Evolutionary conservation across 768 basidiomycete species (phyloP), one percentile per base, ranked within the genome.

Genomic region (Rhodocollybia butyracea): DNA sequence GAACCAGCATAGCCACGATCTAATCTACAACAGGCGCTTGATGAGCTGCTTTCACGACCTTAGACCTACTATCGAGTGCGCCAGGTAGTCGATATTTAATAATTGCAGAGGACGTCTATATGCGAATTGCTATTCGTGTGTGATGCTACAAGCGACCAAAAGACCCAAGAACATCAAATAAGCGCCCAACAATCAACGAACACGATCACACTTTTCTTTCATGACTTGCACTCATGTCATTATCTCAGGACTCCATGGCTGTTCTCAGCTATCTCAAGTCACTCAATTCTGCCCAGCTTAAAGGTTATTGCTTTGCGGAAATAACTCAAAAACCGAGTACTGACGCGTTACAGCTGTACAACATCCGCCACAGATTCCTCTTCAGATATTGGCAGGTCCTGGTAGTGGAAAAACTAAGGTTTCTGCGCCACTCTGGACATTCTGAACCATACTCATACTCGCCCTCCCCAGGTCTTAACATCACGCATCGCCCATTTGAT

Each of bases 341-440:
- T 56, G 55, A 56, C 34, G 30, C 8, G 46, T 31, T 46, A 46
- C 51, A 91, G 90, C 90, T 55, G 89, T 90, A 7, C 73, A 78
- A 51, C 84, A 86, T 65, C 71, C 80, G 3, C 85, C 87, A 11
- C 58, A 74, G 19, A 67, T 77, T 39, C 86, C 90, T 1, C 70
- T 91, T 5, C 91, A 94, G 68, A 90, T 94, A 43, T 73, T 94
- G 1, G 91, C 90, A 39, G 91, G 91, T 8, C 91, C 91, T 13
- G 81, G 80, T 1, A 80, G 88, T 62, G 90, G 88, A 22, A 88
- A 88, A 66, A 88, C 86, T 0, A 85, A 80, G 68, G 84, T 73
- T 51, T 10, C 21, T 19, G 40, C n/a, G 8, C 26, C n/a, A 29
- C 13, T 4, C 47, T 38, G 11, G 5, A n/a, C n/a, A n/a, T n/a